Base-by-base conservation (phyloP, 2,329 filamentous ascomycete species). In the Botrytis byssoidea region DNA sequence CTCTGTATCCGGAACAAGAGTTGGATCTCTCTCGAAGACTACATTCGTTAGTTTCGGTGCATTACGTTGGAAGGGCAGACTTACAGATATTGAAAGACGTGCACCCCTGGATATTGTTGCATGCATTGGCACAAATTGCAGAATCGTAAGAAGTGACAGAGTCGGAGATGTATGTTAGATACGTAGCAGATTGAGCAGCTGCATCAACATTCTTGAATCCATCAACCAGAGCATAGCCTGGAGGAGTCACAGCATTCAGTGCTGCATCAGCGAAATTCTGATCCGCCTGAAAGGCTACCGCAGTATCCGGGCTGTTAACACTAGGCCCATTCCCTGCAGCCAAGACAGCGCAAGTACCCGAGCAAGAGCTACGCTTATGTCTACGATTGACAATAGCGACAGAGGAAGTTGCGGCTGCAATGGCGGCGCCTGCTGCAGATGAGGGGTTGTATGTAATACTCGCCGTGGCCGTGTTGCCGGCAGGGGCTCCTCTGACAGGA, bases 21-120 rank as follows among this genome's bases (percentile, higher is more conserved):
- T 69, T 73, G 64, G 71, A 42, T 73, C 71, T 29, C 71, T 35
- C 51, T 73, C 64, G 18, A 69, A 73, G 32, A 69, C 71, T 73
- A 69, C 5, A 46, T 8, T 32, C 29, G 12, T 72, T 42, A 67
- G 61, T 40, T 22, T 42, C n/a, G 44, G 10, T 48, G 16, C 25
- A 72, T 10, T 51, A 35, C 2, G 4, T n/a, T n/a, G 37, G 25
- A 6, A 25, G 64, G 14, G 22, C 20, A 32, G 20, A 46, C 71
- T 42, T 69, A 55, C 71, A 73, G 25, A 73, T 73, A 29, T 69
- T 61, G 64, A 73, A 73, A 40, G 71, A 60, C 16, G 51, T 73
- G 64, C 71, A 69, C n/a, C 71, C 71, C 32, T 73, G 71, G 4
- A 73, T 73, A 9, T 61, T n/a, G 40, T 73, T 73, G 51, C 71